A percentile compares a stretch with the other conserved stretches of the same genome.
Evolutionary conservation across 768 basidiomycete species (phyloP).

Genomic region (Termitomyces sp.): DNA sequence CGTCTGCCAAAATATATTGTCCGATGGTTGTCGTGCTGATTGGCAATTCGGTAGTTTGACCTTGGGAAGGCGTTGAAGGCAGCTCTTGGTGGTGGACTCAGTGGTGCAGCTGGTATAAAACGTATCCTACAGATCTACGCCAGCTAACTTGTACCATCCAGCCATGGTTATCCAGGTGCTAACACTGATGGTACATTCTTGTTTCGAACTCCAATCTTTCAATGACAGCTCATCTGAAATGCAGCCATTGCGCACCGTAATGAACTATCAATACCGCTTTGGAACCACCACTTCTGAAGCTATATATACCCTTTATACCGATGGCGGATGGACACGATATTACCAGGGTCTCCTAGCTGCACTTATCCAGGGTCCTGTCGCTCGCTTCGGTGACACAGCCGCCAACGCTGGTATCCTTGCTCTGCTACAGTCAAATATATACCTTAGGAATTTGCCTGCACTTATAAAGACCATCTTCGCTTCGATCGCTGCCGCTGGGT

Average conservation of each 20-base stretch:
- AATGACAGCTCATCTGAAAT: constrained; percentile 5
- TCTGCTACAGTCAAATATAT: constrained; percentile 72
- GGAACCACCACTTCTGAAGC: constrained; percentile 74
- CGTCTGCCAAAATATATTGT: constrained; percentile 35
- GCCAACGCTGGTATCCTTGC: constrained; percentile 92
- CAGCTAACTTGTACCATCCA: constrained; percentile 17
- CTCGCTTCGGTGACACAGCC: constrained; percentile 93
- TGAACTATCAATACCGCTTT: constrained; percentile 95
- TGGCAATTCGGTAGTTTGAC: constrained; percentile 60
- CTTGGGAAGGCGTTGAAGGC: constrained; percentile 68
- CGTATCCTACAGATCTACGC: not conserved
- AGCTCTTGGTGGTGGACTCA: constrained; percentile 87
- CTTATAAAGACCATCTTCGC: constrained; percentile 79
- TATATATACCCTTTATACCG: constrained; percentile 61
- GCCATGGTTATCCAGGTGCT: constrained; percentile 96
- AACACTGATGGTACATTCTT: constrained; percentile 62
- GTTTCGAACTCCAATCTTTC: not conserved
- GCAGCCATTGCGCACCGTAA: constrained; percentile 89
- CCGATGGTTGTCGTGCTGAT: not conserved
- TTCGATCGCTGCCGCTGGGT: constrained; percentile 73
- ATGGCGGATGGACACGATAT: constrained; percentile 81
- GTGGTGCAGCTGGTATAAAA: constrained; percentile 73
- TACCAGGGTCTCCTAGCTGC: constrained; percentile 88
- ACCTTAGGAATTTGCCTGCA: constrained; percentile 59
- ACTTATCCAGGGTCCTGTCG: constrained; percentile 78